phyloP scores from a whole-genome alignment of 2,329 filamentous ascomycete genomes.

The Thielaviopsis ethacetica region DNA sequence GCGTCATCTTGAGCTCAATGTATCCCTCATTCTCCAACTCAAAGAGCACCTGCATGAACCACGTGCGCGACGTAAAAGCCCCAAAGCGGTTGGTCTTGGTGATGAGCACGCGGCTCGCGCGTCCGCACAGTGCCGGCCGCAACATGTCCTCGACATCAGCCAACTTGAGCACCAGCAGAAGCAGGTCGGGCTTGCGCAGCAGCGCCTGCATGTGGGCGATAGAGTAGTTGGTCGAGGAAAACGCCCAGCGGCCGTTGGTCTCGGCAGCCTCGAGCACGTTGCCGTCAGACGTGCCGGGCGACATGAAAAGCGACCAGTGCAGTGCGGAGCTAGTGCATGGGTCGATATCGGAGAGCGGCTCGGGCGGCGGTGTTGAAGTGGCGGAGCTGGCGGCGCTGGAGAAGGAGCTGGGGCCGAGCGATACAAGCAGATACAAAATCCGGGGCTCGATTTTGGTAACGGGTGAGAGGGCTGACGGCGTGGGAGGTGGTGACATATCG shows the following conservation, averaged over 20 bases:
- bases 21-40: conserved; percentile 13
- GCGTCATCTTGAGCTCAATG: conserved; percentile 3
- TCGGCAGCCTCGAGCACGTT: conserved; percentile 1
- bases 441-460: conserved; percentile 4
- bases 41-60: conserved; percentile 11
- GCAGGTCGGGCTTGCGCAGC: not conserved
- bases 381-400: too few species aligned
- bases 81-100: conserved; percentile 8
- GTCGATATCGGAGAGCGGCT: not conserved
- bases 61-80: conserved; percentile 8
- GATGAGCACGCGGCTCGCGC: conserved; percentile 3
- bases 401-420: not conserved
- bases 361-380: too few species aligned
- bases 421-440: conserved; percentile 1
- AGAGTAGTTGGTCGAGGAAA: not conserved
- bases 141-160: conserved; percentile 9
- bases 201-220: not conserved
- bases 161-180: conserved; percentile 2
- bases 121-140: not conserved
- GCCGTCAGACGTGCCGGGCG: conserved; percentile 1
- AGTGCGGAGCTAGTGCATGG: not conserved
- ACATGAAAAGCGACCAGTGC: not conserved
- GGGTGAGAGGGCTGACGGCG: not conserved
- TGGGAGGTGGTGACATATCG: conserved; percentile 4
- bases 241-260: conserved; percentile 1